Conservation (phyloP, 1,284 basidiomycete species). For the Coniferiporia sulphurascens region DNA sequence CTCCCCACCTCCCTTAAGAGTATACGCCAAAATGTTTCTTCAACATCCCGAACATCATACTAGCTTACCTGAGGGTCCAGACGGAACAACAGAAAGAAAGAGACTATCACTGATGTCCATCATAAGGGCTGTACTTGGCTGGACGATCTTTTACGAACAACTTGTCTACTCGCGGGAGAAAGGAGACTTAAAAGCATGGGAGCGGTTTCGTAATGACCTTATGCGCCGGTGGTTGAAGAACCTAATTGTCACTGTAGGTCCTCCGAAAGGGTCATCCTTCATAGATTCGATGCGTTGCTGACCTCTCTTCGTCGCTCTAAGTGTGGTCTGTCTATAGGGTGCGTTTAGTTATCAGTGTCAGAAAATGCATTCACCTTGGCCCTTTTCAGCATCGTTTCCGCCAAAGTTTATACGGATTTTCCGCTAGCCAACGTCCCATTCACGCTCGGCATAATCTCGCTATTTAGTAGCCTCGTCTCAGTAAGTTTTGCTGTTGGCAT, state of each 20-base stretch:
- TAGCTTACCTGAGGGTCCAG: not conserved
- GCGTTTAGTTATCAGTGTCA: not conserved
- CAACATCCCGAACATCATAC: no score
- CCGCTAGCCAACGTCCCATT: slow-evolving; percentile 5
- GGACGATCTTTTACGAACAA: slow-evolving; percentile 14
- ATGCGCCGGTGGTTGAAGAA: slow-evolving; percentile 12
- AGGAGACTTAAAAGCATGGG: slow-evolving; percentile 9
- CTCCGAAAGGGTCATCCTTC: not conserved
- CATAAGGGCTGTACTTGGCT: slow-evolving; percentile 2
- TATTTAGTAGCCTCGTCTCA: slow-evolving; percentile 12
- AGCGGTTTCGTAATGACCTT: slow-evolving; percentile 8
- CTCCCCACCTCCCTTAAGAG: no score
- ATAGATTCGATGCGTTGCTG: no score
- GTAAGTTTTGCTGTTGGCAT: slow-evolving; percentile 12
- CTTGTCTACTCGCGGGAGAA: slow-evolving; percentile 2
- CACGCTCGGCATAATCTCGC: slow-evolving; percentile 12
- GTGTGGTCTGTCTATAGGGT: slow-evolving; percentile 16
- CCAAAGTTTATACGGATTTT: slow-evolving; percentile 9
- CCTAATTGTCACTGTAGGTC: slow-evolving; percentile 11
- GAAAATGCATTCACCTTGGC: not conserved
- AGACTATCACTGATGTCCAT: not conserved
- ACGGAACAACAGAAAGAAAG: not conserved
- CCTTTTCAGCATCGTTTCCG: slow-evolving; percentile 4
- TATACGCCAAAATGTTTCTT: no score
- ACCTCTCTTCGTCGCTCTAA: not conserved